Base-by-base conservation (phyloP, 2,329 filamentous ascomycete species). In the Neophaeococcomyces aloes region DNA sequence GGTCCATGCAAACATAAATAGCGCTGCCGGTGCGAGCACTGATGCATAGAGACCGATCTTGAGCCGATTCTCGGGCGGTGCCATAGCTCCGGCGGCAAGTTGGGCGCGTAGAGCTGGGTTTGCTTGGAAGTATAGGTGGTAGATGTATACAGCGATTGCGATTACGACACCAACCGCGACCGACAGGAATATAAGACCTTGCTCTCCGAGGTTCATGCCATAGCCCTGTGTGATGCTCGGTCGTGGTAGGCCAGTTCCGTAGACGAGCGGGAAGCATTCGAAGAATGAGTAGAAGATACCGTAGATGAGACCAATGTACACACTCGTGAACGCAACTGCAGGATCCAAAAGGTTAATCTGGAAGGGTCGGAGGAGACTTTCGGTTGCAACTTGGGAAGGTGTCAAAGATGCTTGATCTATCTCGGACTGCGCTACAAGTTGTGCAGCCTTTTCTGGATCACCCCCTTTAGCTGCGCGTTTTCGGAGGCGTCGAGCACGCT, bases 211-310 rank as follows among this genome's bases (percentile, higher is more conserved):
- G 44, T 67, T 71, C 70, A 83, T 79, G 55, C 64, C 60, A 59
- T 83, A 82, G 54, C 71, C 64, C 31, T 67, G 67, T 1, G 69
- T 69, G 25, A 46, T 30, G 19, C 42, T 47, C 5, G 52, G 49
- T 17, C 27, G 29, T 7, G 45, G 45, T 10, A 51, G 50, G 31
- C 52, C 52, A 21, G 67, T 66, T 2, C 68, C 69, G 57, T 78
- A 83, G 41, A 82, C 76, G 13, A 79, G 63, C 3, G 78, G 77
- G 59, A 82, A 81, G n/a, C 73, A 73, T 53, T 81, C 78, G 55
- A 82, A 82, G 62, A 72, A 81, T 6, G 64, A 64, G 52, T 72
- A 73, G 46, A 62, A 63, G 13, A 64, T 61, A 10, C 51, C 58
- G 48, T 64, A 82, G 53, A 75, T 71, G 52, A 81, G 69, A 34